Percentiles rank a stretch among this genome's conserved stretches.
Evolutionary conservation across 2,329 filamentous ascomycete genomes (phyloP).

Genomic region (Colletotrichum kahawae): DNA sequence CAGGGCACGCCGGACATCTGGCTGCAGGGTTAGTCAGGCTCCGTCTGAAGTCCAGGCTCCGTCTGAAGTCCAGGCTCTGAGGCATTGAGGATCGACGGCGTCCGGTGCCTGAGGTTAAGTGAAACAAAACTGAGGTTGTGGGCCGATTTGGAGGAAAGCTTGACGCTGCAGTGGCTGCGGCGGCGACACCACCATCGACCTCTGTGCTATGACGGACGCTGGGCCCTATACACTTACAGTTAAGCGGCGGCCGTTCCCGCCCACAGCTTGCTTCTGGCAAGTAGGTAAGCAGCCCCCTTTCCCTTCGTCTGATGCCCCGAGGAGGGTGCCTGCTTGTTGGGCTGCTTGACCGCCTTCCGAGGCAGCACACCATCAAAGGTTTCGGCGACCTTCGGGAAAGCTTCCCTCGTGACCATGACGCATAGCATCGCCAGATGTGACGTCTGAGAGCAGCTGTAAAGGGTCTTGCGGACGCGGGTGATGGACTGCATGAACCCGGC

Average conservation of each 20-base stretch:
- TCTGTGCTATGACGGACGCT: neutral
- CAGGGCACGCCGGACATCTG: neutral
- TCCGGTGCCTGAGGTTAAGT: conserved; percentile 11
- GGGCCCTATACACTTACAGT: neutral
- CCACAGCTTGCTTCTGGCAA: neutral
- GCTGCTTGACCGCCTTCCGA: neutral
- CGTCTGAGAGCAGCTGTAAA: neutral
- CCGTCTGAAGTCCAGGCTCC: conserved; percentile 10
- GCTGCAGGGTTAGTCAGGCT: neutral
- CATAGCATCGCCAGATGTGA: neutral
- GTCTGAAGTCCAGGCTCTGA: conserved; percentile 14
- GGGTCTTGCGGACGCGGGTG: neutral
- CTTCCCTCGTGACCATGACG: neutral
- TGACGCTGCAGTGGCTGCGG: conserved; percentile 1
- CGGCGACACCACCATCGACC: neutral
- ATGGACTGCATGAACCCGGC: neutral
- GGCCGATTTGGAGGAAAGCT: neutral
- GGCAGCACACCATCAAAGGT: neutral
- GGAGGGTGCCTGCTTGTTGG: conserved; percentile 10
- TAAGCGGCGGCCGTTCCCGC: conserved; percentile 14
- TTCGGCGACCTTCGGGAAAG: neutral
- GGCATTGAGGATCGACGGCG: conserved; percentile 2
- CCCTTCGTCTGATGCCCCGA: conserved; percentile 7
- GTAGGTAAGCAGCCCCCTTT: neutral
- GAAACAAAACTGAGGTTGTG: conserved; percentile 21